Percentiles rank a stretch among this genome's conserved stretches.
These are phyloP conservation scores for Fabrea salina DNA, from an alignment of 169 alveolate genomes.

Conservation along the genomic window DNA sequence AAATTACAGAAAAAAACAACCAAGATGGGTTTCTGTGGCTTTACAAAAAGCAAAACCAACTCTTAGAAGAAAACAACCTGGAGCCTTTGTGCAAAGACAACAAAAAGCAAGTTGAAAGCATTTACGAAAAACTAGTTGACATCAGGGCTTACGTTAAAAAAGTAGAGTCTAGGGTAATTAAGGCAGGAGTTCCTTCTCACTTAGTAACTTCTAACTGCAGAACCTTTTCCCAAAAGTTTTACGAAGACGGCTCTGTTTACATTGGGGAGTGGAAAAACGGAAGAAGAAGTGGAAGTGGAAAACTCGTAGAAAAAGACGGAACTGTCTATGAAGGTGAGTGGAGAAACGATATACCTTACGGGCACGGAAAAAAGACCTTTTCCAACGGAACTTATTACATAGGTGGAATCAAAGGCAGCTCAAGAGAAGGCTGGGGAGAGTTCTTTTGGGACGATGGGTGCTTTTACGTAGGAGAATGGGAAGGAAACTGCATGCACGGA, in stretches of 20 bases:
- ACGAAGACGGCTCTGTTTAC: slow-evolving; percentile 54
- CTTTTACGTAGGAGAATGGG: background rate
- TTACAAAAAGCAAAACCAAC: background rate
- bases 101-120: background rate
- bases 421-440: background rate
- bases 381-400: background rate
- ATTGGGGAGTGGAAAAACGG: slow-evolving; percentile 95
- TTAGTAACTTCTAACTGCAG: too few relatives aligned
- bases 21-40: slow-evolving; percentile 8
- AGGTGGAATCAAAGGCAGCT: background rate
- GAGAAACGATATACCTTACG: slow-evolving; percentile 85
- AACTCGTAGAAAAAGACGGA: slow-evolving; percentile 4
- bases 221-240: too few relatives aligned
- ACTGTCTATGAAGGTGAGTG: slow-evolving; percentile 87
- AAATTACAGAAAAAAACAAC: background rate
- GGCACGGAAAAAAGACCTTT: slow-evolving; percentile 79
- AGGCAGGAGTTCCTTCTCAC: too few relatives aligned
- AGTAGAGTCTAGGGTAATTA: too few relatives aligned
- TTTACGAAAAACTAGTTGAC: background rate
- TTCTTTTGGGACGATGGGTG: slow-evolving; percentile 20
- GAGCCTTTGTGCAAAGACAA: background rate
- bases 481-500: background rate
- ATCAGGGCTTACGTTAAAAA: too few relatives aligned
- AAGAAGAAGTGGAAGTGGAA: slow-evolving; percentile 15
- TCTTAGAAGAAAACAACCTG: background rate